A percentile compares a stretch with the other conserved stretches of the same genome.
Conservation (phyloP, 805 yeast species). For the Scheffersomyces ergatensis region DNA sequence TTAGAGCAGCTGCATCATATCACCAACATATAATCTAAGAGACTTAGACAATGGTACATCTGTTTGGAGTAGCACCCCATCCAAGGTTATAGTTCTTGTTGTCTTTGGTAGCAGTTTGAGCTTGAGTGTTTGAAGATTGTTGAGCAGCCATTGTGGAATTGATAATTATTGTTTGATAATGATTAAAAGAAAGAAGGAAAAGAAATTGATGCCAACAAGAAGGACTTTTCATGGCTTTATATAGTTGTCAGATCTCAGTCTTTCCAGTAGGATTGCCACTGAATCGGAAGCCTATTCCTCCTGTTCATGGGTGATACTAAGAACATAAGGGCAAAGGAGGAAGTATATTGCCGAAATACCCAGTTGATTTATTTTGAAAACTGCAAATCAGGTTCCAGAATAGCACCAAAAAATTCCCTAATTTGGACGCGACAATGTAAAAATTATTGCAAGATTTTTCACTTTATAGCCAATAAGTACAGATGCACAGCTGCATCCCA, state of each 20-base stretch:
- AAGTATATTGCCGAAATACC: background rate
- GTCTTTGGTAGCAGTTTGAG: slow-evolving; percentile 1
- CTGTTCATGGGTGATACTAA: background rate
- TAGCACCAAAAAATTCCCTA: background rate
- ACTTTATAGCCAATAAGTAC: no score
- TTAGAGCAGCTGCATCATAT: no score
- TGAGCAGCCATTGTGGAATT: slow-evolving; percentile 1
- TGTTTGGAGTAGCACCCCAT: slow-evolving; percentile 1
- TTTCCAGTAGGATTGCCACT: no score
- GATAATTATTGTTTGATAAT: background rate
- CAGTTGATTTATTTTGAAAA: background rate
- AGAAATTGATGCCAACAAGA: background rate
- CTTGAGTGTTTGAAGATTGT: slow-evolving; percentile 6
- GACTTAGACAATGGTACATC: background rate
- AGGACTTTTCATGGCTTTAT: background rate
- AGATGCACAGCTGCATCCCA: no score
- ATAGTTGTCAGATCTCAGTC: no score
- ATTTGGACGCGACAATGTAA: background rate
- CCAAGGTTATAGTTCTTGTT: background rate
- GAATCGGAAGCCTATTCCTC: background rate
- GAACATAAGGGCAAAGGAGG: background rate
- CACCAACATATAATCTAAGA: background rate
- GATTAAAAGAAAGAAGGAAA: background rate
- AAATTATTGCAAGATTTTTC: no score
- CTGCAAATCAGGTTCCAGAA: background rate